A percentile compares a stretch with the other conserved stretches of the same genome.
phyloP scores from a whole-genome alignment of 768 basidiomycete species.

The Gloeophyllum trabeum region DNA sequence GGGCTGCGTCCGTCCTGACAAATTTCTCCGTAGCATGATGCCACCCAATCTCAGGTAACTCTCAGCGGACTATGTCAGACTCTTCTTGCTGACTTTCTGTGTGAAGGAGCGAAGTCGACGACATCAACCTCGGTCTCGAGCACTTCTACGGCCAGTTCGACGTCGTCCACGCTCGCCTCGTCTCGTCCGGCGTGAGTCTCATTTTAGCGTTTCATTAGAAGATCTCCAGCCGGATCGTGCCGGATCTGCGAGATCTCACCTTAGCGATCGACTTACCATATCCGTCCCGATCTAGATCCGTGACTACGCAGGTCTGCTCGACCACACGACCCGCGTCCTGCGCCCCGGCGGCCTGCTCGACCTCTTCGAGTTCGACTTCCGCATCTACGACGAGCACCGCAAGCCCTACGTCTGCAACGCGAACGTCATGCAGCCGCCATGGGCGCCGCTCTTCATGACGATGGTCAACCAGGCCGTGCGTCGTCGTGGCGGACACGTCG shows the following conservation, averaged over 20 bases:
- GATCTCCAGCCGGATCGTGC: conserved; percentile 2
- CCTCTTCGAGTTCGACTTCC: conserved; percentile 60
- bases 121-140: conserved; percentile 75
- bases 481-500: conserved; percentile 46
- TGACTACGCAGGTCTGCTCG: conserved; percentile 50
- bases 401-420: conserved; percentile 30
- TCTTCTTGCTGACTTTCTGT: conserved; percentile 5
- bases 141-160: conserved; percentile 75
- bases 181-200: conserved; percentile 57
- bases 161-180: conserved; percentile 61
- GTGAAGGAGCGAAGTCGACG: conserved; percentile 69
- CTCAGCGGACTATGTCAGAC: conserved; percentile 2
- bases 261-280: conserved; percentile 4
- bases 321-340: conserved; percentile 56
- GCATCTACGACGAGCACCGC: conserved; percentile 42
- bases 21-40: conserved; percentile 36
- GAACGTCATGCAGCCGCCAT: conserved; percentile 35
- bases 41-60: conserved; percentile 58
- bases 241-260: not conserved
- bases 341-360: conserved; percentile 62
- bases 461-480: conserved; percentile 40
- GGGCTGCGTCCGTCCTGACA: conserved; percentile 5
- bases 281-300: conserved; percentile 37
- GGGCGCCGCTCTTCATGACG: conserved; percentile 53
- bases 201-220: conserved; percentile 4